Base-by-base conservation (phyloP, 257 asterid genomes). In the Verbascum thapsus region DNA sequence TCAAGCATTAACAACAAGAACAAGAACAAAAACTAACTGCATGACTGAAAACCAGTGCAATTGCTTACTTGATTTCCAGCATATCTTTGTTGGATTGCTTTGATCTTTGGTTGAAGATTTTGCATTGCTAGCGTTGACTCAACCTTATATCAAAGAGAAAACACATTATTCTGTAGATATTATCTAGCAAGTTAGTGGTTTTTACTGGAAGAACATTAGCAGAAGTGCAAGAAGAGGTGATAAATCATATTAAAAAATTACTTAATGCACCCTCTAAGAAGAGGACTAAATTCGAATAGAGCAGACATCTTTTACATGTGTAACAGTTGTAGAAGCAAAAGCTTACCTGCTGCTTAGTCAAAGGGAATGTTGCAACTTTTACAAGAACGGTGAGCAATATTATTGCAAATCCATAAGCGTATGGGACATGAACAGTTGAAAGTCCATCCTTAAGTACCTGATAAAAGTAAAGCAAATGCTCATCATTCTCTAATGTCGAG, bases 51-150 rank as follows among this genome's bases (percentile, higher is more conserved):
- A 69, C 17, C 5, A 49, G 55, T 16, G 37, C 18, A 53, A 66
- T 54, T 41, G 40, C 76, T 73, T 62, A 87, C 99, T 85, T 94
- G 98, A 80, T 94, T 94, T 74, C 99, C 99, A 10, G 95, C 88
- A 83, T 90, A 90, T 85, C 98, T 75, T 80, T 90, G 87, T 71
- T 94, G 99, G 70, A 94, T 94, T 3, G 99, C 98, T 82, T 94
- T 94, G 72, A 94, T 76, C 82, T 94, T 94, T 63, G 99, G 99
- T 77, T 94, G 99, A 69, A 94, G 96, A 81, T 83, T 94, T 86
- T 94, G 99, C 99, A 94, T 94, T 61, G 95, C 99, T 69, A 94
- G 60, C 6, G 98, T 90, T 10, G 99, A 94, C 77, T 94, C 99
- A 65, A 94, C 98, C 99, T 92, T 63, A 61, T 17, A 48, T 44